Conservation (phyloP, 2,329 filamentous ascomycete species). For the Xylaria digitata region DNA sequence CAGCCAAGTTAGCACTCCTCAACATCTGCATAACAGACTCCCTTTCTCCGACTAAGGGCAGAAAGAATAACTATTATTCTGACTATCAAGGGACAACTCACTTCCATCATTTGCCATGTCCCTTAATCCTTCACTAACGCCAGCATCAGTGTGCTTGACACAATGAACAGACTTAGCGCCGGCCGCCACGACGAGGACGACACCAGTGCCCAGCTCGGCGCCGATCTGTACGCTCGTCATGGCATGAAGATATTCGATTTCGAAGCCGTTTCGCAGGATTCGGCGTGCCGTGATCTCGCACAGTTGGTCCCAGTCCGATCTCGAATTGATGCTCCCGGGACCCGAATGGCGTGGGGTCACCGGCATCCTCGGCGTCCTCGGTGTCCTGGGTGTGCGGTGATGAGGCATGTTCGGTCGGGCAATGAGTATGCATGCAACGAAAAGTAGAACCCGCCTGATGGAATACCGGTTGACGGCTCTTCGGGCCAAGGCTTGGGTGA, state of each 20-base stretch:
- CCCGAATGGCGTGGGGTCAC: neutral
- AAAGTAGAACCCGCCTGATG: neutral
- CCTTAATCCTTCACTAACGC: constrained; percentile 32
- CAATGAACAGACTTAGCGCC: constrained; percentile 24
- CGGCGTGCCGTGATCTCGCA: constrained; percentile 34
- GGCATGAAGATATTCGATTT: constrained; percentile 21
- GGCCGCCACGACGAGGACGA: constrained; percentile 33
- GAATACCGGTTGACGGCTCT: neutral
- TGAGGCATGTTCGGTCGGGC: constrained; percentile 17
- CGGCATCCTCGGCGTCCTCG: neutral
- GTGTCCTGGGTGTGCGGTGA: constrained; percentile 1
- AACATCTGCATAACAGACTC: neutral
- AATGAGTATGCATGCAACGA: neutral
- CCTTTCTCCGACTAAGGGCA: neutral
- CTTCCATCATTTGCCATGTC: constrained; percentile 37
- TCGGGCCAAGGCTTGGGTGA: too few species aligned
- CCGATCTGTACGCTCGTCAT: constrained; percentile 32
- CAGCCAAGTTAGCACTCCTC: neutral
- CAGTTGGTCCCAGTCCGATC: constrained; percentile 13
- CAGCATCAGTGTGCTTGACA: constrained; percentile 26
- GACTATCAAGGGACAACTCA: constrained; percentile 8
- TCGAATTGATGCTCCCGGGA: neutral
- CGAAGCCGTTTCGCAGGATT: constrained; percentile 37
- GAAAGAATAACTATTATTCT: neutral
- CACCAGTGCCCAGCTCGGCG: constrained; percentile 30